phyloP scores from a whole-genome alignment of 805 yeast genomes.

The Cyberlindnera xishuangbannaensis region DNA sequence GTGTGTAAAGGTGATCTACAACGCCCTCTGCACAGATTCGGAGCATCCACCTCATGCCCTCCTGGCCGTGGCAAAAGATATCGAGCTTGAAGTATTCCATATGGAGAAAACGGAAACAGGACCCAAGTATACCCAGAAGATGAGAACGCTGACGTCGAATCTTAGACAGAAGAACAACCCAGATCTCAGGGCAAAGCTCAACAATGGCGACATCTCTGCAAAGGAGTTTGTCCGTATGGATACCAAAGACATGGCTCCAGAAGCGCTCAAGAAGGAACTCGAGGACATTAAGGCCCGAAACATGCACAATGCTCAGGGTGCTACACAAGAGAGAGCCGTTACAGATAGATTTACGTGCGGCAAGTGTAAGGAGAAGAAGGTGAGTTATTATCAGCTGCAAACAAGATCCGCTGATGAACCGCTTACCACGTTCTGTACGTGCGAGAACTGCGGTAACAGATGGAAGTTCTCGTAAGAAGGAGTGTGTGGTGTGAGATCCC shows the following conservation, averaged over 20 bases:
- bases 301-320: constrained; percentile 95
- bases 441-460: constrained; percentile 95
- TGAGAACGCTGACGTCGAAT: constrained; percentile 83
- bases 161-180: constrained; percentile 88
- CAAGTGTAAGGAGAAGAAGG: constrained; percentile 95
- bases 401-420: constrained; percentile 99
- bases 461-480: constrained; percentile 95
- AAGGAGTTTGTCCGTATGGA: constrained; percentile 68
- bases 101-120: constrained; percentile 48
- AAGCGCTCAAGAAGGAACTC: constrained; percentile 75
- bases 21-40: constrained; percentile 83
- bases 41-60: constrained; percentile 54
- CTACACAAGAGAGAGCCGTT: constrained; percentile 90
- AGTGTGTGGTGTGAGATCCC: too few relatives aligned
- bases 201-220: constrained; percentile 62
- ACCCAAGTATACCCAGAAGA: constrained; percentile 65
- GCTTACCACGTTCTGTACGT: constrained; percentile 94
- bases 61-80: constrained; percentile 55
- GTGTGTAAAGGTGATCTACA: constrained; percentile 77
- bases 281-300: constrained; percentile 84
- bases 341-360: constrained; percentile 97
- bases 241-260: constrained; percentile 96
- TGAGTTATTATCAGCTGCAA: constrained; percentile 95
- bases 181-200: constrained; percentile 64
- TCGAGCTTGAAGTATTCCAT: constrained; percentile 67